Percentiles rank a stretch among this genome's conserved stretches.
Conservation (phyloP, 768 basidiomycete genomes). For the Russula dissimulans region DNA sequence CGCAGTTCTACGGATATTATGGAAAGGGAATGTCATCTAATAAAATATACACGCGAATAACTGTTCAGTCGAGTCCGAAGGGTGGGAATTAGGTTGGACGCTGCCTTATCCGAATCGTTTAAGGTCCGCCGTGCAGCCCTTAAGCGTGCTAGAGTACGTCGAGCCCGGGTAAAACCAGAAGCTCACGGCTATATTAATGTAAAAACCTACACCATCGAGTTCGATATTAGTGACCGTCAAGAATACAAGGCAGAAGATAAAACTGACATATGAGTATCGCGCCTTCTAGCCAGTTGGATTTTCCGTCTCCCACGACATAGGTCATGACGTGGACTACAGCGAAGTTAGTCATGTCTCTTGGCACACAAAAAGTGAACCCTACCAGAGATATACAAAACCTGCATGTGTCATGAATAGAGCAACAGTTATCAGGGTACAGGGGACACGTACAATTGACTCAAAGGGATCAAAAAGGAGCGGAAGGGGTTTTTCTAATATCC, state of each 20-base stretch:
- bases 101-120: not conserved
- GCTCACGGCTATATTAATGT: constrained; percentile 45
- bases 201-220: constrained; percentile 31
- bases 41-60: not conserved
- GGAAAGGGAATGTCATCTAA: not conserved
- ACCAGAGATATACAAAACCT: constrained; percentile 42
- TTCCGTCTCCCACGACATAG: constrained; percentile 80
- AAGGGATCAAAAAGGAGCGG: constrained; percentile 52
- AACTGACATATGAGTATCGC: constrained; percentile 58
- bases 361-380: not conserved
- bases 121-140: constrained; percentile 20
- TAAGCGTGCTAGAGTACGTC: constrained; percentile 26
- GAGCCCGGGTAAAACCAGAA: constrained; percentile 46
- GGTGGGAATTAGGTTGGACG: not conserved
- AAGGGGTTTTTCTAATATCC: constrained; percentile 72
- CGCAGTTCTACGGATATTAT: not conserved
- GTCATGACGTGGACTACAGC: constrained; percentile 42
- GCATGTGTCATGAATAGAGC: not conserved
- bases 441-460: too few relatives aligned
- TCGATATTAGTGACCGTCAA: not conserved
- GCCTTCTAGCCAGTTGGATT: constrained; percentile 90
- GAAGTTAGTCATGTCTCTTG: not conserved
- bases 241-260: not conserved
- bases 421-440: not conserved
- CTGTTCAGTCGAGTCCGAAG: not conserved